phyloP scores from a whole-genome alignment of 139 green algal species.

The Picochlorum costavermella region DNA sequence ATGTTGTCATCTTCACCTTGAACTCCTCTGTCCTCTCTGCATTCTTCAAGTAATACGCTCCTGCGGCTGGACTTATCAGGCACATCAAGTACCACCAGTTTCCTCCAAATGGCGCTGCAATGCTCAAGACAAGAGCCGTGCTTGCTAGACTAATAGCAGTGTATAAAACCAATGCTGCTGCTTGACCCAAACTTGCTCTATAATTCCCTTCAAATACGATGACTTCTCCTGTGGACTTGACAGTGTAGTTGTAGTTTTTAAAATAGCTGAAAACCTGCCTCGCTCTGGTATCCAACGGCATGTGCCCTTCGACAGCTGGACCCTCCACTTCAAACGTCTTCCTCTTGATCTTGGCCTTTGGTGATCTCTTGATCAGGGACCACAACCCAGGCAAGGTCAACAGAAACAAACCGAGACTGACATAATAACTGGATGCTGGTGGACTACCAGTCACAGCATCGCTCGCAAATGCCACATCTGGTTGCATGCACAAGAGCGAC shows the following conservation, averaged over 20 bases:
- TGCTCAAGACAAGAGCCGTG: constrained; percentile 73
- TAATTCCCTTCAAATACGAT: constrained; percentile 82
- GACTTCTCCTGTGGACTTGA: constrained; percentile 76
- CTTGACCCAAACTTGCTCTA: constrained; percentile 63
- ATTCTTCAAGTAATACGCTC: constrained; percentile 72
- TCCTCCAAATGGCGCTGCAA: constrained; percentile 41
- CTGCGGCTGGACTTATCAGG: constrained; percentile 56
- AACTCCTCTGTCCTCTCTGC: constrained; percentile 49
- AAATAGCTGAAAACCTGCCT: constrained; percentile 69
- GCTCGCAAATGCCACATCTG: constrained; percentile 1
- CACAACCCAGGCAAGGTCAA: constrained; percentile 72
- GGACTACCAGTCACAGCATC: constrained; percentile 6
- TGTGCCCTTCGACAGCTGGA: constrained; percentile 33
- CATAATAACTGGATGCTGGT: constrained; percentile 58
- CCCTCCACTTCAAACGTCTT: constrained; percentile 72
- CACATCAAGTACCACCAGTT: constrained; percentile 75
- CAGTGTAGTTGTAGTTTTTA: constrained; percentile 68
- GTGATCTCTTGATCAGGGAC: constrained; percentile 82
- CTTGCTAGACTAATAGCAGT: constrained; percentile 64
- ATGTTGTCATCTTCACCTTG: constrained; percentile 82
- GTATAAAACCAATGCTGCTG: constrained; percentile 73
- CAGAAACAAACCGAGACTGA: constrained; percentile 76
- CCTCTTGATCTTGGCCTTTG: constrained; percentile 64
- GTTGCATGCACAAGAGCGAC: background rate
- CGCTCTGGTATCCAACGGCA: constrained; percentile 59